phyloP scores from a whole-genome alignment of 2,329 filamentous ascomycete genomes.

The Falciphora oryzae region DNA sequence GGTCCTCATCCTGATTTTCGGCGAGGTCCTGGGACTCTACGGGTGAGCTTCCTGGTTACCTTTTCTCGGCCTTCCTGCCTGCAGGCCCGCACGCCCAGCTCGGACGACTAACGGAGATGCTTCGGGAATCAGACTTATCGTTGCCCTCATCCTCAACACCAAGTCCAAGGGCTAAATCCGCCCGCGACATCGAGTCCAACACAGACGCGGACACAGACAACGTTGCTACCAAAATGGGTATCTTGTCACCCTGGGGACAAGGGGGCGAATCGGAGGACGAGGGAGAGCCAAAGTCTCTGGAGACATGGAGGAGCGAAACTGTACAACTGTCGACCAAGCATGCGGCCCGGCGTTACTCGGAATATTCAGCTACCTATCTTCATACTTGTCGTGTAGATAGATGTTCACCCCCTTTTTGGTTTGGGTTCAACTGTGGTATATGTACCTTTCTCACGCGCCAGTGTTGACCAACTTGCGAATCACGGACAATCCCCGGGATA shows the following conservation, averaged over 20 bases:
- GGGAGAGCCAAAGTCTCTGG: background rate
- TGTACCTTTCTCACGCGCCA: background rate
- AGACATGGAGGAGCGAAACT: background rate
- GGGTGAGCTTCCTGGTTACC: constrained; percentile 54
- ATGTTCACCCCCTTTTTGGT: background rate
- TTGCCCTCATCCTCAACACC: constrained; percentile 88
- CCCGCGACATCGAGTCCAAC: background rate
- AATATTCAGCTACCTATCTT: constrained; percentile 8
- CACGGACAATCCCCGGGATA: background rate
- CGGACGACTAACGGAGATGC: background rate
- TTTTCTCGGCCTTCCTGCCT: background rate
- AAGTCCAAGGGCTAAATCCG: constrained; percentile 59
- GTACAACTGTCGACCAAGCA: constrained; percentile 7
- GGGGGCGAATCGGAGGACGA: background rate
- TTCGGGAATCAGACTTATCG: constrained; percentile 63
- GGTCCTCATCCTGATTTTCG: constrained; percentile 98
- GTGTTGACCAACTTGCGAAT: background rate
- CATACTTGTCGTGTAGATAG: constrained; percentile 2
- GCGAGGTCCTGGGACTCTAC: constrained; percentile 93
- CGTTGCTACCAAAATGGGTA: background rate
- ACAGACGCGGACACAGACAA: background rate
- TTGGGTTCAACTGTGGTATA: background rate
- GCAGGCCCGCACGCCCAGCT: no score
- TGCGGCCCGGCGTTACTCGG: constrained; percentile 8
- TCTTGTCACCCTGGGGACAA: background rate